Conservation (phyloP, 331 rosid genomes). For the Malus hybrid region DNA sequence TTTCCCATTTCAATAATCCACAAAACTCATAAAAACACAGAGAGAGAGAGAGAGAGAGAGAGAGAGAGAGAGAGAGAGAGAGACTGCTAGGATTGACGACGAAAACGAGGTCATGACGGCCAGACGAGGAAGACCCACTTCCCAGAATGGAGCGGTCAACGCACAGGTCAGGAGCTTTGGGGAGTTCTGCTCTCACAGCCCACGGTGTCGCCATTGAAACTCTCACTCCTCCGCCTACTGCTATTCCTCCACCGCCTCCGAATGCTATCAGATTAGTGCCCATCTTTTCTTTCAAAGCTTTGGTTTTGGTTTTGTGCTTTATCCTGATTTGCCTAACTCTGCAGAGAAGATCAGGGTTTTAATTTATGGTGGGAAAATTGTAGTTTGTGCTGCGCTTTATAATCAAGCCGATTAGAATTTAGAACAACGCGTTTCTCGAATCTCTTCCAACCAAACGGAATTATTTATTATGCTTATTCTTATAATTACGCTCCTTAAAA, state of each 20-base stretch:
- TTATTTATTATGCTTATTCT: too few species aligned
- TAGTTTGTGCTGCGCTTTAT: background rate
- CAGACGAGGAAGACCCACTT: slow-evolving; percentile 46
- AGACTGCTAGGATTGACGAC: slow-evolving; percentile 83
- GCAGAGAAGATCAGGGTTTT: background rate
- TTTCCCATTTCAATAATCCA: background rate
- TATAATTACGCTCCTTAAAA: too few species aligned
- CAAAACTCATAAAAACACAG: background rate
- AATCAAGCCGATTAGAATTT: too few species aligned
- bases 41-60: slow-evolving; percentile 13
- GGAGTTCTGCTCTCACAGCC: slow-evolving; percentile 52
- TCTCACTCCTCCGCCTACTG: slow-evolving; percentile 21
- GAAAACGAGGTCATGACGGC: slow-evolving; percentile 72
- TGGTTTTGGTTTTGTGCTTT: background rate
- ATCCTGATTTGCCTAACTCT: background rate
- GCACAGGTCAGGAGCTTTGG: slow-evolving; percentile 44
- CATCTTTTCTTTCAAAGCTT: background rate
- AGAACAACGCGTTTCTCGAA: too few species aligned
- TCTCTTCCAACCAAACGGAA: too few species aligned
- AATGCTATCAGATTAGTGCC: slow-evolving; percentile 40
- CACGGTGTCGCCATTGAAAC: slow-evolving; percentile 40
- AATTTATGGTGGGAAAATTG: background rate
- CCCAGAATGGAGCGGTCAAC: slow-evolving; percentile 23
- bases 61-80: slow-evolving; percentile 6
- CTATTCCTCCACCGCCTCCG: slow-evolving; percentile 23